Conservation (phyloP, 345 rosid species). For the Populus euphratica region DNA sequence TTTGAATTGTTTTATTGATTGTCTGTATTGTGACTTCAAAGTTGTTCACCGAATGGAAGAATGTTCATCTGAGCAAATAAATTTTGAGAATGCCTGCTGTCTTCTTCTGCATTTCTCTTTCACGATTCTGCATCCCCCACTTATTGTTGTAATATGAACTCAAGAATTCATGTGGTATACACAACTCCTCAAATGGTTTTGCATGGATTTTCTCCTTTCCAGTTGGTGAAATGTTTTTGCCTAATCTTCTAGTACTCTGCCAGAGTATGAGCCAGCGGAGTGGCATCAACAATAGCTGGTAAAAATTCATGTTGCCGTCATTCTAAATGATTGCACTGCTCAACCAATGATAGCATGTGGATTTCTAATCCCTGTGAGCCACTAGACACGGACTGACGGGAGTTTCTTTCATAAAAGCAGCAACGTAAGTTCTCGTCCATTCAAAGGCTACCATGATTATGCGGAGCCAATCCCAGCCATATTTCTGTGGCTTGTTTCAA, state of each 20-base stretch:
- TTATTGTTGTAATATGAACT: not conserved
- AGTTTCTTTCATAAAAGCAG: not conserved
- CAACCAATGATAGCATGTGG: not conserved
- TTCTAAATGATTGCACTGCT: not conserved
- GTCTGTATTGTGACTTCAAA: slow-evolving; percentile 33
- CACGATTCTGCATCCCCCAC: not conserved
- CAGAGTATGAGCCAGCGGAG: not conserved
- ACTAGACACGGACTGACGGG: not conserved
- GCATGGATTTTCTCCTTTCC: no score
- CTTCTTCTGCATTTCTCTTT: not conserved
- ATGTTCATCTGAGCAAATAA: slow-evolving; percentile 34
- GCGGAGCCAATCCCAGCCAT: not conserved
- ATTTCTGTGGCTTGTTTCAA: not conserved
- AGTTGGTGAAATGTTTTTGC: not conserved
- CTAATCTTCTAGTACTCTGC: not conserved
- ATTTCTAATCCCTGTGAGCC: not conserved
- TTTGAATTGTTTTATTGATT: slow-evolving; percentile 31
- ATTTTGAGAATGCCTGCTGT: slow-evolving; percentile 5
- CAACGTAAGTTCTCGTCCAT: not conserved
- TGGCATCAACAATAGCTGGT: not conserved
- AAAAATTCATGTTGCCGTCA: not conserved
- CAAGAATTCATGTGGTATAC: not conserved
- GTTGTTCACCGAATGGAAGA: slow-evolving; percentile 18
- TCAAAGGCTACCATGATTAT: not conserved
- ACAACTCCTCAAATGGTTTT: not conserved